Conservation (phyloP, 2,329 filamentous ascomycete species). For the Curvularia sp. region DNA sequence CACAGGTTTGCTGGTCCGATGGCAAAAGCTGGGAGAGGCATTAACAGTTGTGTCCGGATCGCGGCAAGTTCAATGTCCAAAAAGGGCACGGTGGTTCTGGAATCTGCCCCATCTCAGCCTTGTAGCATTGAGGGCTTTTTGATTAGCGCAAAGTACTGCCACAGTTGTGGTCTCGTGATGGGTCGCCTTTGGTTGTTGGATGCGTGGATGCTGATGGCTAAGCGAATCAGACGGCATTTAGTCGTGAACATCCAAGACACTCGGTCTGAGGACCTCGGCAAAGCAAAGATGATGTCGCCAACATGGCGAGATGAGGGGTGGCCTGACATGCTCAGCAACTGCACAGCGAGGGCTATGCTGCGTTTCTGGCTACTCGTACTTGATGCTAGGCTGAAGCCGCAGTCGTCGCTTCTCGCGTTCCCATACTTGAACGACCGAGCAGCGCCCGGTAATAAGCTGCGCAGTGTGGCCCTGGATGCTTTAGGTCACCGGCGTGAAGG, state of each 20-base stretch:
- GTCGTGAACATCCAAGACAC: constrained; percentile 2
- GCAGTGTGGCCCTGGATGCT: not conserved
- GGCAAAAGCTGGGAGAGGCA: constrained; percentile 4
- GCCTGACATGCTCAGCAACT: not conserved
- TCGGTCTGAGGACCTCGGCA: constrained; percentile 24
- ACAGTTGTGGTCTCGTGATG: constrained; percentile 18
- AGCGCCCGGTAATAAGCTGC: not conserved
- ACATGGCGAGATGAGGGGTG: constrained; percentile 3
- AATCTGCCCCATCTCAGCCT: not conserved
- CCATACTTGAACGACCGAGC: not conserved
- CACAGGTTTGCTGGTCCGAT: not conserved
- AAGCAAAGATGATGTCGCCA: not conserved
- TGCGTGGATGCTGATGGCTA: not conserved
- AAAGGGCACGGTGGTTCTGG: not conserved
- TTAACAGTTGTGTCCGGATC: constrained; percentile 6
- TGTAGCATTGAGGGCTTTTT: not conserved
- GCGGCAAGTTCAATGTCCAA: constrained; percentile 12
- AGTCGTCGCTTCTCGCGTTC: not conserved
- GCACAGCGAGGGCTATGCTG: not conserved
- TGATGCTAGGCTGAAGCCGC: not conserved
- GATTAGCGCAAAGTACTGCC: constrained; percentile 4
- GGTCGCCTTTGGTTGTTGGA: not conserved
- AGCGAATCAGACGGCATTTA: constrained; percentile 15
- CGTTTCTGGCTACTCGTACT: not conserved
- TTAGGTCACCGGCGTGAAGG: not conserved